Percentiles rank a stretch among this genome's conserved stretches.
Evolutionary conservation across 441 rosid species (phyloP).

Genomic region (Mallotus repandus): DNA sequence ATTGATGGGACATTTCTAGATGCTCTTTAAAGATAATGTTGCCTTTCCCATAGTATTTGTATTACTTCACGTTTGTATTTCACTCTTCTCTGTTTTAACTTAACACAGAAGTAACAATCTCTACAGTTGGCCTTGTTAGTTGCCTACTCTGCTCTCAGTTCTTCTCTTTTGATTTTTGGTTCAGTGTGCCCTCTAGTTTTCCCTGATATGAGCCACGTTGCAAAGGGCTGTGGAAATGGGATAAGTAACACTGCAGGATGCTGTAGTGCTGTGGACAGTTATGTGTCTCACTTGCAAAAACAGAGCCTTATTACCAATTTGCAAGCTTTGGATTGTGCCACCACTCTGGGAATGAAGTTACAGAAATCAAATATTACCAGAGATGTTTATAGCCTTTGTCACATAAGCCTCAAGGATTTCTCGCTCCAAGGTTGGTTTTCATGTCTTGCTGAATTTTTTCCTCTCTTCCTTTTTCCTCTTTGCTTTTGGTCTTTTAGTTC

Average conservation of each 20-base stretch:
- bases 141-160: slow-evolving; percentile 3
- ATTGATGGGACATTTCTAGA: background rate
- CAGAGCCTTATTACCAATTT: slow-evolving; percentile 86
- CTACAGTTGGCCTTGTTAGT: slow-evolving; percentile 13
- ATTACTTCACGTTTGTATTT: background rate
- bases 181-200: slow-evolving; percentile 92
- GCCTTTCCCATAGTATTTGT: background rate
- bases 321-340: slow-evolving; percentile 91
- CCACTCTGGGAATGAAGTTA: slow-evolving; percentile 64
- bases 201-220: slow-evolving; percentile 65
- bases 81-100: background rate
- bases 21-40: background rate
- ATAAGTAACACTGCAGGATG: slow-evolving; percentile 57
- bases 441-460: background rate
- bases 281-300: slow-evolving; percentile 86
- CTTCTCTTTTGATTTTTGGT: slow-evolving; percentile 22
- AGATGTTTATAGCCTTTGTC: slow-evolving; percentile 74
- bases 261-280: slow-evolving; percentile 78
- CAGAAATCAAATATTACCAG: slow-evolving; percentile 60
- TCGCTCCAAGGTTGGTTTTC: slow-evolving; percentile 75
- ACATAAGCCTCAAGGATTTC: slow-evolving; percentile 89
- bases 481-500: background rate
- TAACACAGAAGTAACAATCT: background rate
- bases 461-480: background rate
- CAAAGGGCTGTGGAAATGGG: slow-evolving; percentile 55